These are phyloP conservation scores for Naganishia onofrii DNA, from an alignment of 768 basidiomycete genomes.

Conservation along the genomic window DNA sequence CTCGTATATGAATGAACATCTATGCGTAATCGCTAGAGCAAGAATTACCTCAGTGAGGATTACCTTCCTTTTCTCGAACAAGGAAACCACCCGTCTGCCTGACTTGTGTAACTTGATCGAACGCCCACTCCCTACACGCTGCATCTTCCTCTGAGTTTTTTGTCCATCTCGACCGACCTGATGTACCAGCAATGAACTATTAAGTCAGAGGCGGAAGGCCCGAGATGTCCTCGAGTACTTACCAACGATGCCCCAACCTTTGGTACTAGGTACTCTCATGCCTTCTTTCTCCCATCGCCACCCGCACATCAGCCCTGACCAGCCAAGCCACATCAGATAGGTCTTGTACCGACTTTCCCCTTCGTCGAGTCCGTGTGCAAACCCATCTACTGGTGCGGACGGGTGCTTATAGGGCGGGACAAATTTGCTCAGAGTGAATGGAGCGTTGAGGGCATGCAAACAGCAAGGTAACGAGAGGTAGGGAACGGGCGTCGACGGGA, in stretches of 20 bases:
- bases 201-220: background rate
- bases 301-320: constrained; percentile 68
- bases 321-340: constrained; percentile 84
- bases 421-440: constrained; percentile 58
- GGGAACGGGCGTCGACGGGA: constrained; percentile 41
- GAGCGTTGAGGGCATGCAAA: constrained; percentile 60
- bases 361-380: constrained; percentile 53
- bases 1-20: background rate
- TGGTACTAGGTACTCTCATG: constrained; percentile 84
- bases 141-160: constrained; percentile 45
- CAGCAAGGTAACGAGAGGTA: constrained; percentile 77
- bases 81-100: constrained; percentile 67
- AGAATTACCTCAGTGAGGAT: constrained; percentile 6
- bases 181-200: background rate
- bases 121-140: constrained; percentile 55
- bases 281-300: constrained; percentile 84
- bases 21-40: too few relatives aligned
- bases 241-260: constrained; percentile 91
- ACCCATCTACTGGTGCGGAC: constrained; percentile 44
- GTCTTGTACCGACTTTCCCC: constrained; percentile 68
- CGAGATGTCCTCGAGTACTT: constrained; percentile 39
- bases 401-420: constrained; percentile 40
- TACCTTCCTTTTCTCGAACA: constrained; percentile 51
- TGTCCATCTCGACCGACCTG: constrained; percentile 51
- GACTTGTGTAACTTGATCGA: constrained; percentile 61